Evolutionary conservation across 2,329 filamentous ascomycete species (phyloP), one percentile per base, ranked within the genome.

Genomic region (Cylindrodendrum hubeiense): DNA sequence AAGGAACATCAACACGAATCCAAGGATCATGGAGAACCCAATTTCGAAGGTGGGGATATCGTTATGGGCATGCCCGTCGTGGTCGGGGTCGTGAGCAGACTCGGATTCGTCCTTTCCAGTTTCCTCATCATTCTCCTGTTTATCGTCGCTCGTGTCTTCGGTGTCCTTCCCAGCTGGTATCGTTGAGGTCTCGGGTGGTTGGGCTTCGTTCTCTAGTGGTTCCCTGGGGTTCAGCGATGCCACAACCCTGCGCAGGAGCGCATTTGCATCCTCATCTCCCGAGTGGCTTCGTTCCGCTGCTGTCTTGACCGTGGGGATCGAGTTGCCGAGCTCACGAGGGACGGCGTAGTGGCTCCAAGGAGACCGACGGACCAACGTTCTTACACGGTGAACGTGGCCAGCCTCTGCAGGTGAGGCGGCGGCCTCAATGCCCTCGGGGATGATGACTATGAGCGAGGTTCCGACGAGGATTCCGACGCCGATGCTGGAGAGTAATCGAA

Each of bases 1-100:
- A 22, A 99, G 87, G 77, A 97, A 98, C 96, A 99, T 99, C 69
- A 98, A 87, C 62, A 97, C 90, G 79, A 98, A 99, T 13, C 96
- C 96, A 17, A 93, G 83, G 60, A 97, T 89, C 55, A 99, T 84
- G 2, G 95, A 93, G 58, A 98, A 85, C 5, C 96, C 96, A 63
- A 99, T 92, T 80, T 93, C 96, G 69, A 91, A 89, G 0, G 87
- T 85, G 78, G 94, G 87, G 83, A 89, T 79, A 47, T 84, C 81
- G 9, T 65, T 47, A 49, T 78, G 73, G 10, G 63, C 68, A 9
- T 76, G 71, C 22, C 81, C 76, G 41, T 80, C 73, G 55, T 83
- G 75, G 12, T 71, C 66, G 21, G 72, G 58, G 1, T 70, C 66
- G 8, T 72, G 65, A 6, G 66, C 75, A 28, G 85, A 79, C 44